Evolutionary conservation across 306 rosid genomes (phyloP).

Genomic region (Cucurbita maxima): DNA sequence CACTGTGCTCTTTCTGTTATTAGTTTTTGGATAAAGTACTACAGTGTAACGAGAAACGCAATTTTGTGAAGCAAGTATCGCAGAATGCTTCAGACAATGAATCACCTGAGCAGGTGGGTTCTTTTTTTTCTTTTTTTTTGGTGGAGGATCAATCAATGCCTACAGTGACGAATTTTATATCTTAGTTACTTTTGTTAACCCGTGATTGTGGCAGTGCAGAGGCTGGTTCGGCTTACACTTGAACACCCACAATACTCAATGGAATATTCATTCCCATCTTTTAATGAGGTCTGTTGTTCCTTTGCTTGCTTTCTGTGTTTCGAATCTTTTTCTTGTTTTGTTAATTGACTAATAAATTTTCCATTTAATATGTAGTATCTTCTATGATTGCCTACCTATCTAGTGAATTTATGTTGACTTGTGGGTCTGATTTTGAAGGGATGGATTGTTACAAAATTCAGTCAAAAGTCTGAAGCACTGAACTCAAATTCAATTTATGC

Average conservation of each 20-base stretch:
- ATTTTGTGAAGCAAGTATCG: conserved; percentile 17
- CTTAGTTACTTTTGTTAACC: conserved; percentile 5
- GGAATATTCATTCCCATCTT: conserved; percentile 45
- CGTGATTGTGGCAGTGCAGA: conserved; percentile 40
- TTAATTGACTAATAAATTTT: neutral
- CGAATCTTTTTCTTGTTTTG: neutral
- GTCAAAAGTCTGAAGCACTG: conserved; percentile 27
- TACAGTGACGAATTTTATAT: neutral
- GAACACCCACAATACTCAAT: conserved; percentile 52
- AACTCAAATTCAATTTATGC: conserved; percentile 47
- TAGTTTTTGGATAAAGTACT: conserved; percentile 47
- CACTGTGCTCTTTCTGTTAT: neutral
- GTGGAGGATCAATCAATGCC: neutral
- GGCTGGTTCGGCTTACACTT: conserved; percentile 57
- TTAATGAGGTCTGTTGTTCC: conserved; percentile 30
- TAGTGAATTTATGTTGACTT: conserved; percentile 8
- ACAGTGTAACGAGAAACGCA: conserved; percentile 35
- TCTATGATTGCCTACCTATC: neutral
- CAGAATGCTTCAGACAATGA: conserved; percentile 24
- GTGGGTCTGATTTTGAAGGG: conserved; percentile 31
- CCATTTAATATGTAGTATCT: neutral
- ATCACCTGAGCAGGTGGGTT: conserved; percentile 52
- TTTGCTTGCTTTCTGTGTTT: neutral
- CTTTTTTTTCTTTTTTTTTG: neutral
- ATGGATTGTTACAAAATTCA: conserved; percentile 50